Evolutionary conservation across 805 yeast species (phyloP).

Genomic region (Ogataea paraovalis): DNA sequence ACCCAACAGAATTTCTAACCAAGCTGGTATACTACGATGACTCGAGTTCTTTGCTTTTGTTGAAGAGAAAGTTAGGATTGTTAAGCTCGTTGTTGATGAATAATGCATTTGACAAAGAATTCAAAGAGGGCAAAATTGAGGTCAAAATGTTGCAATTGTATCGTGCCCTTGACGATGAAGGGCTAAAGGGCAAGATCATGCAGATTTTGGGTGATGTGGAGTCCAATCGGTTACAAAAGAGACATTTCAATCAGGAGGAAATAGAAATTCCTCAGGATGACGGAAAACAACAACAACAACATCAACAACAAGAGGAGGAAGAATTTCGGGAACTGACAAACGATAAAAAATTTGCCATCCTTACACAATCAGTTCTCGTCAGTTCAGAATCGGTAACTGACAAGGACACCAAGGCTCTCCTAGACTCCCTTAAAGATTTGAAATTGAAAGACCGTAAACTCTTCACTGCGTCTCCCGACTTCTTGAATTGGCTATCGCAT

Average conservation of each 20-base stretch:
- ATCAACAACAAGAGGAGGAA: conserved; percentile 5
- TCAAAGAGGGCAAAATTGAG: conserved; percentile 19
- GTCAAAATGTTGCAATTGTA: conserved; percentile 24
- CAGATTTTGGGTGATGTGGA: conserved; percentile 46
- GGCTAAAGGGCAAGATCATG: conserved; percentile 36
- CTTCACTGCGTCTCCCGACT: conserved; percentile 37
- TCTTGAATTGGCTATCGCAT: conserved; percentile 60
- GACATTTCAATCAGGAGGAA: too few relatives aligned
- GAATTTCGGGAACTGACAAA: conserved; percentile 9
- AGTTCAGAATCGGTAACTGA: conserved; percentile 29
- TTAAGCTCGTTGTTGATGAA: conserved; percentile 42
- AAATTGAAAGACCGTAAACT: conserved; percentile 27
- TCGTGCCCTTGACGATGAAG: conserved; percentile 13
- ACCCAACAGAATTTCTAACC: conserved; percentile 16
- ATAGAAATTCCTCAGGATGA: too few relatives aligned
- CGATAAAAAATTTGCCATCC: conserved; percentile 33
- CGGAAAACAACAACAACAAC: too few relatives aligned
- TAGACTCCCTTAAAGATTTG: conserved; percentile 35
- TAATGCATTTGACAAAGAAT: conserved; percentile 29
- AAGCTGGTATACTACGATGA: conserved; percentile 13
- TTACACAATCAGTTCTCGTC: conserved; percentile 34
- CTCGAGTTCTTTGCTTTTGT: conserved; percentile 5
- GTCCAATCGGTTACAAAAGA: conserved; percentile 4
- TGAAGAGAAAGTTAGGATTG: conserved; percentile 46
- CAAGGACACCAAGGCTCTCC: conserved; percentile 38